Base-by-base conservation (phyloP, 352 stramenopile genomes). In the Aphanomyces invadans region DNA sequence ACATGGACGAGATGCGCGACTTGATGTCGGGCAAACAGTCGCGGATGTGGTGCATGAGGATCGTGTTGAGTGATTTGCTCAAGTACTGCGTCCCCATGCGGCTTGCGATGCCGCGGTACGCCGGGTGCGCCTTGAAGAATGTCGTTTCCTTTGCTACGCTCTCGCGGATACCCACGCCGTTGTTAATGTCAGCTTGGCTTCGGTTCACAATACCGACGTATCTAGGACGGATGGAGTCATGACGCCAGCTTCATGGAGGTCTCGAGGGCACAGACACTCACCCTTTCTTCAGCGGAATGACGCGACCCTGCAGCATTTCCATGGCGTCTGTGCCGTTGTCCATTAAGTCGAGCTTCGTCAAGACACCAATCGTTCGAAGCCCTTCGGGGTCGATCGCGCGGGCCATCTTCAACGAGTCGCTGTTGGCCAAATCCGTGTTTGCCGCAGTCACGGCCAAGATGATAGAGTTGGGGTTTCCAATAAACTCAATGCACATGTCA, bases 331-430 rank as follows among this genome's bases (percentile, higher is more conserved):
- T 99, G 54, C 97, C 97, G 62, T 98, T 89, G 80, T 99, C 97
- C 97, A 99, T 99, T 44, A 99, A 86, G 76, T 99, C 97, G 23
- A 99, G 76, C 76, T 99, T 99, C 2, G 97, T 99, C 29, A 99
- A 80, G 45, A 99, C 97, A 44, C 97, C 97, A 70, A 99, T 98
- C 4, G 97, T 99, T 38, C 97, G 82, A 70, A 97, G 82, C 26
- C 97, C 97, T 11, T 94, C 83, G 0, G 81, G 81, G 69, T 97
- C 88, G 48, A 96, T 95, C 70, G 97, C 86, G 2, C 89, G 80
- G 26, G 97, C 97, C 76, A 99, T 89, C 74, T 99, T 98, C 49
- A 99, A 81, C 23, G 97, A 95, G 74, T 99, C 97, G 63, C 87
- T 98, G 75, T 99, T 99, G 28, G 97, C 97, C 56, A 99, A 74